Percentiles rank a stretch among this genome's conserved stretches.
Evolutionary conservation across 2,329 filamentous ascomycete genomes (phyloP).

Genomic region (Sclerotinia trifoliorum): DNA sequence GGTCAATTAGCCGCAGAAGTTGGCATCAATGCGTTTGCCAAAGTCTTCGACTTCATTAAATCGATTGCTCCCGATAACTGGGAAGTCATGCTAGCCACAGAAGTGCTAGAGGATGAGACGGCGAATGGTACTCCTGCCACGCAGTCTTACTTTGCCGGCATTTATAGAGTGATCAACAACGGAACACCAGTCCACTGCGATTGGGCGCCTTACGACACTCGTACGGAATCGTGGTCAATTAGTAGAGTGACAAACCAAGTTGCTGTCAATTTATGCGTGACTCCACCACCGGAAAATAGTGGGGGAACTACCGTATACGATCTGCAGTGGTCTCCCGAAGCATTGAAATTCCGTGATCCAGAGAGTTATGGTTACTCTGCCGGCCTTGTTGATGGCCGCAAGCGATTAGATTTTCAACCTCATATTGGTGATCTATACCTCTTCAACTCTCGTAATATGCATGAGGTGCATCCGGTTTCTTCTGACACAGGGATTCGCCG

Average conservation of each 20-base stretch:
- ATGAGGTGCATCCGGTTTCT: constrained; percentile 2
- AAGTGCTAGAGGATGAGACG: not conserved
- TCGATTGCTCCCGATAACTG: constrained; percentile 12
- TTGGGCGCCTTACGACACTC: constrained; percentile 26
- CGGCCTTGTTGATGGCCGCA: constrained; percentile 4
- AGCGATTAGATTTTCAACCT: constrained; percentile 2
- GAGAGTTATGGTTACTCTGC: constrained; percentile 14
- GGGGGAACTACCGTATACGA: constrained; percentile 12
- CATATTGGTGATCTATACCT: constrained; percentile 7
- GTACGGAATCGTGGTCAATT: constrained; percentile 25
- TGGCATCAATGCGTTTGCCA: constrained; percentile 7
- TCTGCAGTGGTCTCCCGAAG: constrained; percentile 13
- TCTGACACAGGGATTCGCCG: not conserved
- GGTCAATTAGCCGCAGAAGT: not conserved
- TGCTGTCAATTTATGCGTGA: constrained; percentile 1
- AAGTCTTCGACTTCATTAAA: constrained; percentile 13
- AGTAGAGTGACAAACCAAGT: constrained; percentile 20
- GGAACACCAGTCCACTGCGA: constrained; percentile 39
- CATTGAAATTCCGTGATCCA: constrained; percentile 10
- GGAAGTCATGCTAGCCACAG: constrained; percentile 16
- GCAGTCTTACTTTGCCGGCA: constrained; percentile 44
- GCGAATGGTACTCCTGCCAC: not conserved
- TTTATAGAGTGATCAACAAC: constrained; percentile 37
- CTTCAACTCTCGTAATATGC: constrained; percentile 20
- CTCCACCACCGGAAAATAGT: not conserved